Percentiles rank a stretch among this genome's conserved stretches.
phyloP scores from a whole-genome alignment of 129 eudicot species.

The Chrysanthemum lavandulifolium region DNA sequence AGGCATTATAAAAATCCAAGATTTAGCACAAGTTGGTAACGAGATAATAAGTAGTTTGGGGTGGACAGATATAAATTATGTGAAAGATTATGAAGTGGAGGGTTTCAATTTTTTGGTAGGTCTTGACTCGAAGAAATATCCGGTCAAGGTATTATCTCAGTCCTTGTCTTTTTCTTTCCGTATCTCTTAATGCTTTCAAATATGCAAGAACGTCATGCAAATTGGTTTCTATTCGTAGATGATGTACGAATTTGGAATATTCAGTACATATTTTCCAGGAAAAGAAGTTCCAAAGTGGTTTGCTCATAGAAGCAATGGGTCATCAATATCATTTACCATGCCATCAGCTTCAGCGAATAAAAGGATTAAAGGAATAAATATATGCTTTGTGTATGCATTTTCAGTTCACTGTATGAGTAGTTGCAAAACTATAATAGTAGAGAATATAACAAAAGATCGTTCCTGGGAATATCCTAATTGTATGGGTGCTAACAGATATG shows the following conservation, averaged over 20 bases:
- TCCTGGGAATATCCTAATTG: too few species aligned
- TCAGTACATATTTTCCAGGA: not conserved
- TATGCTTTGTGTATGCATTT: too few species aligned
- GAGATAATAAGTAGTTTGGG: conserved; percentile 10
- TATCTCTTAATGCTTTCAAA: too few species aligned
- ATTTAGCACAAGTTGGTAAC: not conserved
- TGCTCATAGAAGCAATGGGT: too few species aligned
- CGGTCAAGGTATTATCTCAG: not conserved
- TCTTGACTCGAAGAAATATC: not conserved
- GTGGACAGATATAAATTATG: not conserved
- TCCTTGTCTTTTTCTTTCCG: not conserved
- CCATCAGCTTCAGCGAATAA: too few species aligned
- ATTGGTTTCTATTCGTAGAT: not conserved
- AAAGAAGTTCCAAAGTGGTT: too few species aligned
- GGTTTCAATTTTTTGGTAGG: too few species aligned
- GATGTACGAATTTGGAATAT: not conserved
- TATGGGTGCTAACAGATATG: too few species aligned
- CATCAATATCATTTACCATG: too few species aligned
- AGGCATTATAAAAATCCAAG: not conserved
- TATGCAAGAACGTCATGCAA: not conserved
- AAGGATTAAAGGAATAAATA: too few species aligned
- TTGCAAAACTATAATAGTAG: not conserved
- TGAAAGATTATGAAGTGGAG: not conserved
- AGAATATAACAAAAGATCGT: too few species aligned
- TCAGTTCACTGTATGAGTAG: not conserved